These are phyloP conservation scores for Amoebophrya sp. DNA, from an alignment of 169 alveolate species.

Conservation along the genomic window DNA sequence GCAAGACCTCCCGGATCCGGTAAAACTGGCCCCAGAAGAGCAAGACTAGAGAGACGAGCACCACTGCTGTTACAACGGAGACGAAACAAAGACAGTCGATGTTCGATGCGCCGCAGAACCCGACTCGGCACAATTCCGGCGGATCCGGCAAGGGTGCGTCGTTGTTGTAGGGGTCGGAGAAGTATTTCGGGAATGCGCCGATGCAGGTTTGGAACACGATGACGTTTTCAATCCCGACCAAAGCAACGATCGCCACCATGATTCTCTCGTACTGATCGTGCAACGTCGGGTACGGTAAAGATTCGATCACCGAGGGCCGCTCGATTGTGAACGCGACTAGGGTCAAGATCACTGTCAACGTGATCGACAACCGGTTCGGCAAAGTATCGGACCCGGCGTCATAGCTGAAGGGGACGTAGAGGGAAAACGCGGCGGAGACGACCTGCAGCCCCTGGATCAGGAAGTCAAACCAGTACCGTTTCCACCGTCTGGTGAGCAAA, in stretches of 20 bases:
- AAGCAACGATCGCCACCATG: background rate
- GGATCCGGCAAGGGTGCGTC: background rate
- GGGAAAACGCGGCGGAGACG: background rate
- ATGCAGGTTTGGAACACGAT: background rate
- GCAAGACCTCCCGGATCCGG: background rate
- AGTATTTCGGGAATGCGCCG: background rate
- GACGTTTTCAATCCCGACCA: background rate
- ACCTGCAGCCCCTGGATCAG: background rate
- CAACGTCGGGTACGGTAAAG: background rate
- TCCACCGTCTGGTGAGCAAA: background rate
- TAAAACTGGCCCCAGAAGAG: background rate
- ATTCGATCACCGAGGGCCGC: background rate
- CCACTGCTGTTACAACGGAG: background rate
- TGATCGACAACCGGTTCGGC: background rate
- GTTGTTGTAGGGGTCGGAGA: background rate
- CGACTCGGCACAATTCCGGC: background rate
- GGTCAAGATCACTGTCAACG: background rate
- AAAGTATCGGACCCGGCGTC: background rate
- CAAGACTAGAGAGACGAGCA: background rate
- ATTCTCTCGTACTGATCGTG: background rate
- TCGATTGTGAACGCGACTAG: background rate
- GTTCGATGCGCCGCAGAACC: background rate
- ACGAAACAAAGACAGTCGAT: background rate
- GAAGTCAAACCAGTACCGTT: background rate
- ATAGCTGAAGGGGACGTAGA: background rate